These are phyloP conservation scores for Lactarius sanguifluus DNA, from an alignment of 768 basidiomycete genomes.

Conservation along the genomic window DNA sequence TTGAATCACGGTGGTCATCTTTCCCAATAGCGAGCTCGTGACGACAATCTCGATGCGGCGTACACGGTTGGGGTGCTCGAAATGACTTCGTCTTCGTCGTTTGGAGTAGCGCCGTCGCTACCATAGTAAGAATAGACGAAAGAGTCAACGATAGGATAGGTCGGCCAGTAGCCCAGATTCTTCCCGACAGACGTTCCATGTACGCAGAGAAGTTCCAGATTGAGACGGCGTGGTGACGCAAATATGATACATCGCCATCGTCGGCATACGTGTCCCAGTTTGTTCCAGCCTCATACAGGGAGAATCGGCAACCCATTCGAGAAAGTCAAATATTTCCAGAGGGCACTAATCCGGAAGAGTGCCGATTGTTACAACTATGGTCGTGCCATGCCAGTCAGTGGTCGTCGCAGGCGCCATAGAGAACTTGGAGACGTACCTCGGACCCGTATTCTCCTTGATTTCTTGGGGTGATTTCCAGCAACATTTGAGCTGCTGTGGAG, in stretches of 20 bases:
- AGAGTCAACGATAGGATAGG: not conserved
- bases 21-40: constrained; percentile 1
- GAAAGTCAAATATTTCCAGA: not conserved
- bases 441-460: not conserved
- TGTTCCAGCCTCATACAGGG: not conserved
- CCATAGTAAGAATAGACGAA: not conserved
- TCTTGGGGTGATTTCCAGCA: not conserved
- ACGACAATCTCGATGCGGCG: not conserved
- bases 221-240: not conserved
- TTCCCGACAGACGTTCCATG: not conserved
- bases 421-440: not conserved
- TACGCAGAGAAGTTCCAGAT: not conserved
- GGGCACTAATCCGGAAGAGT: not conserved
- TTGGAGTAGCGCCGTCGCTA: not conserved
- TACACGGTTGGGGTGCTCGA: not conserved
- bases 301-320: not conserved
- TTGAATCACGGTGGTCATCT: not conserved
- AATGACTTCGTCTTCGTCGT: not conserved
- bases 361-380: not conserved
- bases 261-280: not conserved
- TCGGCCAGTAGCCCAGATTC: not conserved
- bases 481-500: not conserved
- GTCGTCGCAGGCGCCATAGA: not conserved
- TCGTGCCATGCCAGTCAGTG: not conserved
- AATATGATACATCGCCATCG: constrained; percentile 5